Evolutionary conservation across 345 rosid genomes (phyloP), one percentile per base, ranked within the genome.

Genomic region (Mangifera indica): DNA sequence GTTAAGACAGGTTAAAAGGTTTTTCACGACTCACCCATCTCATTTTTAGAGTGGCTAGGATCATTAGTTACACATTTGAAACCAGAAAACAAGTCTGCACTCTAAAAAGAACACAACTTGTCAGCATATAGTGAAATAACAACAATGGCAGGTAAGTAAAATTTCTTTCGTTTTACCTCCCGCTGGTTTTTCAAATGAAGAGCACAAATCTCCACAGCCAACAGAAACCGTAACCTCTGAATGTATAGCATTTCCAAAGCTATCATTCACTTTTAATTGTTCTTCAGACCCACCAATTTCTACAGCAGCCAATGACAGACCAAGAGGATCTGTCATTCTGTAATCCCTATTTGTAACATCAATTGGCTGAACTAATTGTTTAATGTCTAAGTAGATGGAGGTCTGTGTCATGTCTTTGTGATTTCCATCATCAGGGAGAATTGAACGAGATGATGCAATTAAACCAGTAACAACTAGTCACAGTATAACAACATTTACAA

Each of bases 51-150:
- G 10, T 77, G 79, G 34, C 44, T 69, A 55, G 54, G 40, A 64
- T 74, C 64, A 60, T 75, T 72, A 52, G 74, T 70, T 55, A 74
- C 52, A 44, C 66, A 42, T 54, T 77, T 81, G 75, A 79, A 65
- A 42, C 79, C 83, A 25, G 68, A 69, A 69, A 64, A 55, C 64
- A 74, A 61, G 24, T 75, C 85, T 40, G 76, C 79, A 79, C 49
- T 79, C 83, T 81, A 75, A 59, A n/a, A 65, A 57, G 29, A 67
- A 42, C 40, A 76, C 32, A 55, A 45, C n/a, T 58, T 49, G 26
- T 67, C 62, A 57, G 25, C 42, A 57, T 60, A 9, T 21, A 24
- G 3, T 12, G 1, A 15, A n/a, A 66, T 7, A 52, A 26, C 7
- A 24, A 18, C 42, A 52, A 69, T 32, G 51, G 24, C 34, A 67